Percentiles rank a stretch among this genome's conserved stretches.
phyloP scores from a whole-genome alignment of 2,329 filamentous ascomycete species.

The Aureobasidium pullulans region DNA sequence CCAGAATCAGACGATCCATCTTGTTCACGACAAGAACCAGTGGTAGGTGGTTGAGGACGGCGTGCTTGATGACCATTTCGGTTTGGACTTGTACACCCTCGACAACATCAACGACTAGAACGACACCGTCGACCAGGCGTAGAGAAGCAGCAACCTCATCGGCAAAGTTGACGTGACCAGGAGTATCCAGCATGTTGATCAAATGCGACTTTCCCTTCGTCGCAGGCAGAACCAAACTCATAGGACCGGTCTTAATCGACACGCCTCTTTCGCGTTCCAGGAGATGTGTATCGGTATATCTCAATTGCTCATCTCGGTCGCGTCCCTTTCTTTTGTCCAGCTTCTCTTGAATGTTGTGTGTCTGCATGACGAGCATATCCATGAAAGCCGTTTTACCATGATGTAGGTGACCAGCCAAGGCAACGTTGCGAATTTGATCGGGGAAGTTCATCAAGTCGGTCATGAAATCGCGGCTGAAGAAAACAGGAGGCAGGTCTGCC shows the following conservation, averaged over 20 bases:
- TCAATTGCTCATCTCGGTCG: conserved; percentile 78
- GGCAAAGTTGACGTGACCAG: conserved; percentile 96
- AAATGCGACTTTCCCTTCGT: conserved; percentile 92
- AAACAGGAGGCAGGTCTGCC: conserved; percentile 78
- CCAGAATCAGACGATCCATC: conserved; percentile 88
- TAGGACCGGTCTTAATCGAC: conserved; percentile 87
- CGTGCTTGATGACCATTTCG: conserved; percentile 94
- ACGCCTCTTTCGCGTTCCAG: conserved; percentile 83
- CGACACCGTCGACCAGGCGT: conserved; percentile 82
- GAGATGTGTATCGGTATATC: conserved; percentile 89
- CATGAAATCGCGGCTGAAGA: conserved; percentile 87
- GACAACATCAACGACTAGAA: conserved; percentile 89
- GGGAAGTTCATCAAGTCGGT: conserved; percentile 93
- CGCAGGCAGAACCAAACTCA: conserved; percentile 83
- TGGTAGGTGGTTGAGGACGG: conserved; percentile 80
- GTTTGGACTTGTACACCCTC: conserved; percentile 99
- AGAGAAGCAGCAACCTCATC: conserved; percentile 89
- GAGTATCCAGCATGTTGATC: conserved; percentile 90
- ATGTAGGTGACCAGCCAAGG: conserved; percentile 85
- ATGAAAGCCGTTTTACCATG: conserved; percentile 97
- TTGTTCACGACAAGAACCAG: conserved; percentile 93
- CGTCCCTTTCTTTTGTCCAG: conserved; percentile 74
- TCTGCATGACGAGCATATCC: conserved; percentile 96
- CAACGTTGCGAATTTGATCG: conserved; percentile 87
- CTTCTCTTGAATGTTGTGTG: conserved; percentile 75